These are phyloP conservation scores for Dioszegia hungarica DNA, from an alignment of 768 basidiomycete genomes.

Conservation along the genomic window DNA sequence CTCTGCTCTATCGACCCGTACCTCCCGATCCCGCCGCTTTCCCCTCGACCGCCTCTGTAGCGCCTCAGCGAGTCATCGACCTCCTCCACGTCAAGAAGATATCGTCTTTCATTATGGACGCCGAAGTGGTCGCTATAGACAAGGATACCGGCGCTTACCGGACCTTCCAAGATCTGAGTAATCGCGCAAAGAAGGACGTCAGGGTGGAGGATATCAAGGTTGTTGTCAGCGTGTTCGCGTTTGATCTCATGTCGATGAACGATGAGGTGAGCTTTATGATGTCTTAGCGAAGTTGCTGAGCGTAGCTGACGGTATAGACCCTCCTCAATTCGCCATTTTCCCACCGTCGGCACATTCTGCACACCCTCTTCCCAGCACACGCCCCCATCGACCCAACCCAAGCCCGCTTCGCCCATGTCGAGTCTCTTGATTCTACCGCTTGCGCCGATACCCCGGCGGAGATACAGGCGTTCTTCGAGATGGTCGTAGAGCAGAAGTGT, in stretches of 20 bases:
- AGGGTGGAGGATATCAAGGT: constrained; percentile 68
- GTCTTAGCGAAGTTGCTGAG: not conserved
- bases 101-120: constrained; percentile 60
- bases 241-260: constrained; percentile 84
- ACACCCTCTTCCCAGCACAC: constrained; percentile 59
- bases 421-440: constrained; percentile 55
- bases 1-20: constrained; percentile 52
- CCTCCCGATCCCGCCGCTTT: constrained; percentile 17
- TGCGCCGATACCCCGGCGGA: constrained; percentile 57
- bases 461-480: constrained; percentile 70
- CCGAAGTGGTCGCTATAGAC: constrained; percentile 79
- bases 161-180: constrained; percentile 82
- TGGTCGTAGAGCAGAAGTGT: constrained; percentile 68
- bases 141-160: constrained; percentile 59
- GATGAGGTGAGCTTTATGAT: constrained; percentile 57
- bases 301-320: constrained; percentile 54
- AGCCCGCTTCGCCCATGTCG: constrained; percentile 70
- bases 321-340: constrained; percentile 68
- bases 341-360: constrained; percentile 62
- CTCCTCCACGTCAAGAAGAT: constrained; percentile 25
- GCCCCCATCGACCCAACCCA: constrained; percentile 51
- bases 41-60: constrained; percentile 27
- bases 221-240: constrained; percentile 75
- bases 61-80: constrained; percentile 21
- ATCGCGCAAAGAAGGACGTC: constrained; percentile 78